Percentiles rank a stretch among this genome's conserved stretches.
phyloP scores from a whole-genome alignment of 1,284 basidiomycete genomes.

The Exobasidium cylindrosporum region DNA sequence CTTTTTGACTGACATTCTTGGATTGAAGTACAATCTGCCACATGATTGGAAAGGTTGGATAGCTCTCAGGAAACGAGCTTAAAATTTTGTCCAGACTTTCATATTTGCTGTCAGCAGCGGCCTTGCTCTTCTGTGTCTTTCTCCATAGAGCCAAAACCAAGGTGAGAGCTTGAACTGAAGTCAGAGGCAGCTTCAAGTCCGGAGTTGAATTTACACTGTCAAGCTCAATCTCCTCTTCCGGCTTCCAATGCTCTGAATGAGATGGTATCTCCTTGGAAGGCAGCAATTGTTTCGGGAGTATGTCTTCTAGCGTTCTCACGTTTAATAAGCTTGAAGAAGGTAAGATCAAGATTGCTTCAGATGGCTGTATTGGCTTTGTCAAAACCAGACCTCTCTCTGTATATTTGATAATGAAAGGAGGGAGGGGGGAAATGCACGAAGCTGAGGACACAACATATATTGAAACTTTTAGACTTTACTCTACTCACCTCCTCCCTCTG shows the following conservation, averaged over 20 bases:
- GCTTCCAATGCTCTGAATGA: conserved; percentile 1
- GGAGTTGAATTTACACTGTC: too few relatives aligned
- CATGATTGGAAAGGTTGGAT: conserved; percentile 9
- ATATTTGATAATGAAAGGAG: background rate
- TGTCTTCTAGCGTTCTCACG: background rate
- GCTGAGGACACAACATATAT: background rate
- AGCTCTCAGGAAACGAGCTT: conserved; percentile 5
- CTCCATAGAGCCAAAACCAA: conserved; percentile 11
- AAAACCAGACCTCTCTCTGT: conserved; percentile 1
- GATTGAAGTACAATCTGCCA: conserved; percentile 7
- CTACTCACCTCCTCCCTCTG: too few relatives aligned
- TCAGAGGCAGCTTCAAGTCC: conserved; percentile 10
- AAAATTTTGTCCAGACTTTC: background rate
- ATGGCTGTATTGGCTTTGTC: background rate
- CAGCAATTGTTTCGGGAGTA: background rate
- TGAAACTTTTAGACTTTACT: too few relatives aligned
- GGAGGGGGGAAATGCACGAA: background rate
- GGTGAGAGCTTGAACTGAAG: conserved; percentile 8
- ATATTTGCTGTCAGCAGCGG: background rate
- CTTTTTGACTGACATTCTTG: background rate
- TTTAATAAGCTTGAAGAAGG: background rate
- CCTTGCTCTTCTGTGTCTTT: background rate
- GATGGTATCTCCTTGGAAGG: background rate
- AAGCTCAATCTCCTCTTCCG: background rate
- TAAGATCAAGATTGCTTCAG: background rate